Conservation (phyloP, 2,329 filamentous ascomycete species). For the Intubia oerlemansii region DNA sequence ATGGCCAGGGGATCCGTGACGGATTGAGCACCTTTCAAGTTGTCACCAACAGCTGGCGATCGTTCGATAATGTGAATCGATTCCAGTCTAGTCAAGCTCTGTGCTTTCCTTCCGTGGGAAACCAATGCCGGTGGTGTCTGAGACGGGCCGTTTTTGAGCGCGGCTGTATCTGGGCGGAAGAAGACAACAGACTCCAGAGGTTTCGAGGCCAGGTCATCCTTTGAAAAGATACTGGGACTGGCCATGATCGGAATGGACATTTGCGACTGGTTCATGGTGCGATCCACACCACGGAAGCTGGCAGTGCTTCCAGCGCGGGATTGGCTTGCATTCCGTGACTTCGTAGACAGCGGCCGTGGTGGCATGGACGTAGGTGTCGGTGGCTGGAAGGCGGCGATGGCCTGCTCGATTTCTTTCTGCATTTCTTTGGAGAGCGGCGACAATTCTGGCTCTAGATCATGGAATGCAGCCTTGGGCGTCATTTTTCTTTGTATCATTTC, state of each 20-base stretch:
- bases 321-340: conserved; percentile 17
- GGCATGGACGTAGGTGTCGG: not conserved
- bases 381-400: not conserved
- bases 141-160: too few species aligned
- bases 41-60: too few species aligned
- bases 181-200: not conserved
- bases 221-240: conserved; percentile 11
- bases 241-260: conserved; percentile 10
- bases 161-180: not conserved
- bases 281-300: not conserved
- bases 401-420: not conserved
- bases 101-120: too few species aligned
- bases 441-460: too few species aligned
- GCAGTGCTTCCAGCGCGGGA: not conserved
- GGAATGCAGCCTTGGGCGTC: too few species aligned
- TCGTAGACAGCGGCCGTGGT: conserved; percentile 13
- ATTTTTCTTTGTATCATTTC: too few species aligned
- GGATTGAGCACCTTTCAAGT: too few species aligned
- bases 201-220: not conserved
- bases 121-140: too few species aligned
- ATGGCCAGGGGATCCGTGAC: too few species aligned
- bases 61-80: too few species aligned
- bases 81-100: too few species aligned
- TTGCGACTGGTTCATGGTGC: conserved; percentile 2
- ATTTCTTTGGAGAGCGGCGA: not conserved